A percentile compares a stretch with the other conserved stretches of the same genome.
These are phyloP conservation scores for Verticillium isaacii DNA, from an alignment of 2,329 filamentous ascomycete species.

Conservation along the genomic window DNA sequence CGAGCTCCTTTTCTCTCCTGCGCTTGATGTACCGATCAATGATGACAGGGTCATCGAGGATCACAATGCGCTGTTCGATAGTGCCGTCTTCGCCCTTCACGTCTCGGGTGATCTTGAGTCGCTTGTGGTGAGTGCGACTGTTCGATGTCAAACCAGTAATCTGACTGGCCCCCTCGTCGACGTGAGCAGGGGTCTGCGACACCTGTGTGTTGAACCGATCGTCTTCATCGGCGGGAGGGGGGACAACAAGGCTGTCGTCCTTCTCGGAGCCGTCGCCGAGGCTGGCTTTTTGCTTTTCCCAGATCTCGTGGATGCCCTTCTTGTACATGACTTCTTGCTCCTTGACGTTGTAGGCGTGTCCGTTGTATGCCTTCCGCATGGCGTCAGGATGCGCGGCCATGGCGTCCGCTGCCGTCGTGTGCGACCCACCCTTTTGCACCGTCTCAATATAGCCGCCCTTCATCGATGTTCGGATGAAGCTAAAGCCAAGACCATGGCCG, in stretches of 20 bases:
- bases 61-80: slow-evolving; percentile 59
- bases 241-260: slow-evolving; percentile 52
- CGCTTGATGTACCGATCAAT: slow-evolving; percentile 85
- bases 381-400: slow-evolving; percentile 65
- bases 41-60: slow-evolving; percentile 76
- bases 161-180: slow-evolving; percentile 77
- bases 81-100: slow-evolving; percentile 39
- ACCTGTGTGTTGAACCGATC: slow-evolving; percentile 68
- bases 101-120: slow-evolving; percentile 68
- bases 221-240: slow-evolving; percentile 55
- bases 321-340: slow-evolving; percentile 90
- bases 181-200: slow-evolving; percentile 60
- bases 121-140: slow-evolving; percentile 64
- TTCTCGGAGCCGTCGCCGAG: slow-evolving; percentile 69
- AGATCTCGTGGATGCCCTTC: slow-evolving; percentile 85
- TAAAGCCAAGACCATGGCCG: slow-evolving; percentile 88
- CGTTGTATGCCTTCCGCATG: slow-evolving; percentile 74
- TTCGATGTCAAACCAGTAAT: slow-evolving; percentile 66
- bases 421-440: slow-evolving; percentile 53
- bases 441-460: slow-evolving; percentile 92
- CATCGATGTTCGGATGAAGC: slow-evolving; percentile 97
- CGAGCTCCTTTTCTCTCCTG: slow-evolving; percentile 64
- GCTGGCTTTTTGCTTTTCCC: slow-evolving; percentile 80
- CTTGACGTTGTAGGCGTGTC: slow-evolving; percentile 96
- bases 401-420: slow-evolving; percentile 71